phyloP scores from a whole-genome alignment of 2,329 filamentous ascomycete species.

The Elsinoe necatrix region DNA sequence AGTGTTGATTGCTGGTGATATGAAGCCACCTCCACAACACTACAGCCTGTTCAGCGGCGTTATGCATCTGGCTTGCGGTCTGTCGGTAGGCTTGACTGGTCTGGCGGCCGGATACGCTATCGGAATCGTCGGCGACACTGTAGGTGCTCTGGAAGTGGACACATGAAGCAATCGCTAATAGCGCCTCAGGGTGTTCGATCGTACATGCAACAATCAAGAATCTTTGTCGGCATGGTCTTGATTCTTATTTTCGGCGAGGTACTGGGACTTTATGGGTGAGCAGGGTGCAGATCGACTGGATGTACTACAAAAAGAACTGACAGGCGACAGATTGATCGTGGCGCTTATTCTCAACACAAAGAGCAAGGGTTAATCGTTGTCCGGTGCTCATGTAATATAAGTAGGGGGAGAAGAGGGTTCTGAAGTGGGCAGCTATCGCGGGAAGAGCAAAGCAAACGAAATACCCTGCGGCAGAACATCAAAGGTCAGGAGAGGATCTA shows the following conservation, averaged over 20 bases:
- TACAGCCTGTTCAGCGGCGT: constrained; percentile 89
- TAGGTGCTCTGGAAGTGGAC: constrained; percentile 31
- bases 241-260: constrained; percentile 99
- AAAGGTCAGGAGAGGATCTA: neutral
- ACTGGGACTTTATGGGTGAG: constrained; percentile 88
- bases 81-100: constrained; percentile 86
- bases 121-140: constrained; percentile 87
- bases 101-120: constrained; percentile 94
- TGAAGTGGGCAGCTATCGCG: constrained; percentile 8
- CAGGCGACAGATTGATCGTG: constrained; percentile 64
- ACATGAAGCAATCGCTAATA: neutral
- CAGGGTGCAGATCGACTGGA: neutral
- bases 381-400: constrained; percentile 3
- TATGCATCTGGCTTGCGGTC: constrained; percentile 83
- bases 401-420: constrained; percentile 12
- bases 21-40: constrained; percentile 59
- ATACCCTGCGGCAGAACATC: neutral
- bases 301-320: neutral
- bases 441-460: neutral
- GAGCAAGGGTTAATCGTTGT: constrained; percentile 48
- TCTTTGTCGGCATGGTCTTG: constrained; percentile 97
- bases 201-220: constrained; percentile 91
- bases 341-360: constrained; percentile 89
- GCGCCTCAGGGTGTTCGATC: constrained; percentile 62
- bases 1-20: constrained; percentile 87